Percentiles rank a stretch among this genome's conserved stretches.
These are phyloP conservation scores for Fusarium papillatum DNA, from an alignment of 2,329 filamentous ascomycete species.

Conservation along the genomic window DNA sequence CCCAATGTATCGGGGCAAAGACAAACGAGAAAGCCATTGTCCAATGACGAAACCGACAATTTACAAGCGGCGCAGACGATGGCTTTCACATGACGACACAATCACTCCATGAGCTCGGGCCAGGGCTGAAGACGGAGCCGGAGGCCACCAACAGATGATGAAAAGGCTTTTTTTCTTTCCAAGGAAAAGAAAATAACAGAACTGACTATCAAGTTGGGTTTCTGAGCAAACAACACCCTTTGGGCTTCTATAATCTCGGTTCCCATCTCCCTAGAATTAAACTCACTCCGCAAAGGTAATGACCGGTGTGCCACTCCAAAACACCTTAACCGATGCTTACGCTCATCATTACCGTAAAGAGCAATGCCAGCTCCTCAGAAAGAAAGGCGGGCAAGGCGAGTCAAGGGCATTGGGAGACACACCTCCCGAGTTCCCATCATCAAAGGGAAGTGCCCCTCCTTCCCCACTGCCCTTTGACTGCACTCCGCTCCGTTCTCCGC, in stretches of 20 bases:
- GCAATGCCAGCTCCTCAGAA: slow-evolving; percentile 1
- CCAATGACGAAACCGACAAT: slow-evolving; percentile 26
- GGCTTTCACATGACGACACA: slow-evolving; percentile 36
- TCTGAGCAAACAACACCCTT: background rate
- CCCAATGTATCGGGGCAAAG: background rate
- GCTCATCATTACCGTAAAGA: slow-evolving; percentile 34
- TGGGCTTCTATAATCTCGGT: slow-evolving; percentile 21
- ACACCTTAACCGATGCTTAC: slow-evolving; percentile 26
- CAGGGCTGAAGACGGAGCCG: slow-evolving; percentile 4
- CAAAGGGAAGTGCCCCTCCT: slow-evolving; percentile 6
- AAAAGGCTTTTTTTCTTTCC: background rate
- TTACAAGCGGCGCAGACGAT: slow-evolving; percentile 9
- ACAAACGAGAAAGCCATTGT: slow-evolving; percentile 4
- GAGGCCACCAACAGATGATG: slow-evolving; percentile 7
- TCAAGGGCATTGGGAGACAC: background rate
- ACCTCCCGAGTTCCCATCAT: background rate
- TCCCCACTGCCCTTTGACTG: slow-evolving; percentile 21
- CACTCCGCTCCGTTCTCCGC: background rate
- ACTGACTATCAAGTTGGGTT: background rate
- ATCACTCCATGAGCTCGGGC: slow-evolving; percentile 20
- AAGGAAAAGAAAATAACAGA: background rate
- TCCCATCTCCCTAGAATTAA: slow-evolving; percentile 21
- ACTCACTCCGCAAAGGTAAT: slow-evolving; percentile 25
- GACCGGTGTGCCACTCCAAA: slow-evolving; percentile 32
- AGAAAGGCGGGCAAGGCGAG: background rate